A percentile compares a stretch with the other conserved stretches of the same genome.
Conservation (phyloP, 106 monocot species). For the Phalaenopsis aphrodite region DNA sequence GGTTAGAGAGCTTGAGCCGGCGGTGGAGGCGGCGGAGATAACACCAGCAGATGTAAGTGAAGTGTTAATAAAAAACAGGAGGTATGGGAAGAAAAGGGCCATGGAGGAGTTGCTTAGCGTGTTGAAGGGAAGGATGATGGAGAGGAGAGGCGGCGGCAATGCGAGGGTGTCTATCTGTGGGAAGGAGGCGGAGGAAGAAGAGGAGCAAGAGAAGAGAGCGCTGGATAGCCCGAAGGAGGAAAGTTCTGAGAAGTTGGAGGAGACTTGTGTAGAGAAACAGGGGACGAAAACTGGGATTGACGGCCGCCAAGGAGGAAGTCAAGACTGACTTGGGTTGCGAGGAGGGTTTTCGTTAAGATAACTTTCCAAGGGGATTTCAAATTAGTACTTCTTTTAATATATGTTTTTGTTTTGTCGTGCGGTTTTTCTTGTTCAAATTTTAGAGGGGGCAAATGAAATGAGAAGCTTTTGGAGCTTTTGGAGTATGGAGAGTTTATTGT, state of each 20-base stretch:
- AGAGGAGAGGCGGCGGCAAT: conserved; percentile 1
- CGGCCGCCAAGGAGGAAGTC: neutral
- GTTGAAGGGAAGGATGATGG: conserved; percentile 21
- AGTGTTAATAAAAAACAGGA: conserved; percentile 64
- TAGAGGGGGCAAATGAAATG: neutral
- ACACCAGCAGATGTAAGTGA: conserved; percentile 85
- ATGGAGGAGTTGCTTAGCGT: conserved; percentile 32
- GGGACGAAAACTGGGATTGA: conserved; percentile 1
- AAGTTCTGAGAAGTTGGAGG: conserved; percentile 2
- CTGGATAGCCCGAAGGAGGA: conserved; percentile 52
- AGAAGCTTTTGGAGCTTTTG: neutral
- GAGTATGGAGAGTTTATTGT: neutral
- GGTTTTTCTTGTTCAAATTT: neutral
- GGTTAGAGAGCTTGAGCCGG: conserved; percentile 38
- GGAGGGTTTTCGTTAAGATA: too few relatives aligned
- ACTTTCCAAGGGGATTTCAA: too few relatives aligned
- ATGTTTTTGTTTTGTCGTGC: neutral
- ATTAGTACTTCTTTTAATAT: neutral
- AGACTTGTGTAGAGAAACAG: conserved; percentile 5
- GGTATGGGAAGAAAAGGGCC: conserved; percentile 30
- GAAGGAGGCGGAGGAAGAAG: conserved; percentile 29
- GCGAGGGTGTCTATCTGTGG: neutral
- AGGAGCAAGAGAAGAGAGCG: conserved; percentile 73
- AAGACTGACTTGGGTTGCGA: neutral
- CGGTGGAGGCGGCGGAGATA: conserved; percentile 43